Base-by-base conservation (phyloP, 2,329 filamentous ascomycete species). In the Pseudocercospora crystallina region DNA sequence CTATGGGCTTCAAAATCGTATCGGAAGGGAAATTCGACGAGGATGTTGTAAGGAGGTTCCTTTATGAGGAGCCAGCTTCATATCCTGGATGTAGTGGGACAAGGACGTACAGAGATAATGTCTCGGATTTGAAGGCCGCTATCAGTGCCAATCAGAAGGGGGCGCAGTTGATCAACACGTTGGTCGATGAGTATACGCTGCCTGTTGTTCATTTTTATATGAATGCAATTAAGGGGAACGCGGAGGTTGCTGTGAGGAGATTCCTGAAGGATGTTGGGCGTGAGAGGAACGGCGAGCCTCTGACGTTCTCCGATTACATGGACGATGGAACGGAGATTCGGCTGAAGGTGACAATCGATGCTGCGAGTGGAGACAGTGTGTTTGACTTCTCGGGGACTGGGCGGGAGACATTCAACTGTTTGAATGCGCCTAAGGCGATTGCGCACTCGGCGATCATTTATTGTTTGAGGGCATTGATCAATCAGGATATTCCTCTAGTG, bases 61-160 rank as follows among this genome's bases (percentile, higher is more conserved):
- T 92, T 5, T 80, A 87, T 45, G 76, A 82, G 9, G 85, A 89
- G 53, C 88, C 89, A 0, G 85, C 85, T 0, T 76, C 84, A 15
- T 65, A 64, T 33, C 65, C 62, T 5, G 65, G 62, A 11, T 70
- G 67, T 47, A 61, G 54, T 14, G 67, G 65, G 5, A 66, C 65
- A 4, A 53, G 67, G 26, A 64, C 59, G 20, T 57, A 69, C n/a
- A 53, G 59, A 12, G 68, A 71, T 54, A 71, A 71, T 43, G 56
- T 71, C 9, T 62, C 61, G 3, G 67, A 71, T 53, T 59, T 70
- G n/a, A 67, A 70, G 38, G 68, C 68, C 3, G 63, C 65, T 33
- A 63, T 71, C 9, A 60, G 67, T 0, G 66, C 68, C 0, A 71
- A 71, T 42, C 58, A 62, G n/a, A 67, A 65, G 35, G 68, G 66